Conservation (phyloP, 176 grass and related monocot species). For the Zizania latifolia region DNA sequence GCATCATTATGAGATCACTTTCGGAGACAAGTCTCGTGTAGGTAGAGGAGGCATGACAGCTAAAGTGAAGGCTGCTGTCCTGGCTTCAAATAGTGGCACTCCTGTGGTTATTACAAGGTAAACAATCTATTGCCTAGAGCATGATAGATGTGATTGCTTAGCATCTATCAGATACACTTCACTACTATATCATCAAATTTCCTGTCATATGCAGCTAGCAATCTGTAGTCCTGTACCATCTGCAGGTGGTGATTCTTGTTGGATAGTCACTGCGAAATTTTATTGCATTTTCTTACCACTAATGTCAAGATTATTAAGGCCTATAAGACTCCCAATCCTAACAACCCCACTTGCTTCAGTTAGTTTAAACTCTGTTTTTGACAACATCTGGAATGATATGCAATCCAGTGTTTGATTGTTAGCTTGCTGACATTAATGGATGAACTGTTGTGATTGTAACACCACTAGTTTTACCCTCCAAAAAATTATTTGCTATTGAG, state of each 20-base stretch:
- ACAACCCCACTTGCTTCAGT: background rate
- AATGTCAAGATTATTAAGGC: background rate
- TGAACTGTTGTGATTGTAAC: background rate
- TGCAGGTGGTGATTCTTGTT: background rate
- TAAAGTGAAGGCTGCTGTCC: conserved; percentile 86
- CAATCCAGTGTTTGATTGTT: background rate
- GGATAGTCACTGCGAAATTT: background rate
- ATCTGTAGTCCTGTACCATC: background rate
- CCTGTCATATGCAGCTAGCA: background rate
- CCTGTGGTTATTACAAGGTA: conserved; percentile 95
- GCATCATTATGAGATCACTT: conserved; percentile 78
- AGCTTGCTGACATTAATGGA: background rate
- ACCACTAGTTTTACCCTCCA: background rate
- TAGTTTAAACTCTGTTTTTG: background rate
- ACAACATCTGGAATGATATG: background rate
- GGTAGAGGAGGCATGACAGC: conserved; percentile 98
- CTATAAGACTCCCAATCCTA: background rate
- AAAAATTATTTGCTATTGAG: background rate
- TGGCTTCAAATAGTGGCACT: conserved; percentile 67
- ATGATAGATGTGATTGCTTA: background rate
- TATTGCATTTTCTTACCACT: background rate
- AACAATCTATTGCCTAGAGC: background rate
- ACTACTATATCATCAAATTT: background rate
- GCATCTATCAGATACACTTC: background rate
- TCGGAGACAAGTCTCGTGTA: conserved; percentile 96